phyloP scores from a whole-genome alignment of 257 asterid genomes.

The Solanum etuberosum region DNA sequence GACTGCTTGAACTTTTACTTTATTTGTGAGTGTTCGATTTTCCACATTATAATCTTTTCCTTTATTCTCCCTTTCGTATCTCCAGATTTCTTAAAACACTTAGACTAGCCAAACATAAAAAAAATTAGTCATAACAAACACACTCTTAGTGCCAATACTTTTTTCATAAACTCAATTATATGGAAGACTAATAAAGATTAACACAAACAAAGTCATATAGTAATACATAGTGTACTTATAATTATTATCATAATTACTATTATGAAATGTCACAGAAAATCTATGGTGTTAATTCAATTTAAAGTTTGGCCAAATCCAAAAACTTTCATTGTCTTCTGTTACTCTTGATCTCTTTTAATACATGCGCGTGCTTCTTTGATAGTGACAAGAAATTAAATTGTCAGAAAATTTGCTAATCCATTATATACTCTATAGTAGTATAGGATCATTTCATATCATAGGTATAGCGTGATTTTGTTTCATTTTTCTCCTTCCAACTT shows the following conservation, averaged over 20 bases:
- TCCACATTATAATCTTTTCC: no score
- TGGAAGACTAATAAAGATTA: neutral
- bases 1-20: no score
- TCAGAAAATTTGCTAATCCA: neutral
- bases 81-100: neutral
- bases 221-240: neutral
- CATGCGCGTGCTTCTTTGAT: neutral
- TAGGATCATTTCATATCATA: neutral
- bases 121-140: neutral
- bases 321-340: neutral
- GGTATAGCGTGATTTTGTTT: neutral
- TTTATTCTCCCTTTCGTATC: neutral
- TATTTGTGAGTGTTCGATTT: no score
- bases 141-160: neutral
- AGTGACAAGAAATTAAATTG: neutral
- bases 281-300: neutral
- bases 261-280: neutral
- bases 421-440: neutral
- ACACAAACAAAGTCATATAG: neutral
- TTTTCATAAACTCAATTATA: neutral
- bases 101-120: neutral
- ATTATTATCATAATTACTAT: neutral
- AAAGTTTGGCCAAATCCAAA: neutral
- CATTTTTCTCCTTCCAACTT: neutral
- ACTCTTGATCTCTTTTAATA: neutral